Evolutionary conservation across 371 early-diverging fungal species (phyloP).

Genomic region (Basidiobolus meristosporus): DNA sequence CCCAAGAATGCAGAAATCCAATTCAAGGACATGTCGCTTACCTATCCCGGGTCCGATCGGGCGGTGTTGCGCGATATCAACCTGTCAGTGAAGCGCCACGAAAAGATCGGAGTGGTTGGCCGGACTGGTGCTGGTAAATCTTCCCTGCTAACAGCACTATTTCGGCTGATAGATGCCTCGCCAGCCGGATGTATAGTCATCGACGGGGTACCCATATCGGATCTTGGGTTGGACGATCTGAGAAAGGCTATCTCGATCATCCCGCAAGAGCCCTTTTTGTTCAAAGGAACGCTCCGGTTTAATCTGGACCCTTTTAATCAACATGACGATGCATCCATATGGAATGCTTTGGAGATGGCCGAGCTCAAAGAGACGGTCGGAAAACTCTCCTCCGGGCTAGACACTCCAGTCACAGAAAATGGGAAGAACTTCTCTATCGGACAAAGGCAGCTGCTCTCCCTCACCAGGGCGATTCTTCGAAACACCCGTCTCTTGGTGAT

Average conservation of each 20-base stretch:
- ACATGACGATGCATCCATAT: slow-evolving; percentile 53
- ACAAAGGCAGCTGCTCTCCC: slow-evolving; percentile 24
- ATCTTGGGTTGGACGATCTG: slow-evolving; percentile 36
- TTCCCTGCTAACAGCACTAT: slow-evolving; percentile 65
- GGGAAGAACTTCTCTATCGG: slow-evolving; percentile 37
- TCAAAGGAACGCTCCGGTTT: slow-evolving; percentile 44
- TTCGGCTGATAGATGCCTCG: slow-evolving; percentile 79
- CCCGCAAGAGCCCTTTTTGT: slow-evolving; percentile 84
- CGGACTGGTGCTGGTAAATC: slow-evolving; percentile 93
- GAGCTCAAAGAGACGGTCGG: slow-evolving; percentile 40
- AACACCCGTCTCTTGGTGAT: slow-evolving; percentile 29
- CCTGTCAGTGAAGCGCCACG: slow-evolving; percentile 24
- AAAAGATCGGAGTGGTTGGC: slow-evolving; percentile 81
- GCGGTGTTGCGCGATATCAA: slow-evolving; percentile 37
- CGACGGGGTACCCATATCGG: slow-evolving; percentile 45
- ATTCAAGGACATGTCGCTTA: slow-evolving; percentile 29
- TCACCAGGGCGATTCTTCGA: slow-evolving; percentile 21
- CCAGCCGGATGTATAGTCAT: slow-evolving; percentile 30
- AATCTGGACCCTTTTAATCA: slow-evolving; percentile 70
- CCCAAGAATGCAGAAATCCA: slow-evolving; percentile 37
- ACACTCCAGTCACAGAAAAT: slow-evolving; percentile 13
- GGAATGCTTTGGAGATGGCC: slow-evolving; percentile 61
- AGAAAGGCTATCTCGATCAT: slow-evolving; percentile 31
- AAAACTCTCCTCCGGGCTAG: slow-evolving; percentile 6
- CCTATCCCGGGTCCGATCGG: slow-evolving; percentile 40